Percentiles rank a stretch among this genome's conserved stretches.
phyloP scores from a whole-genome alignment of 345 rosid genomes.

The Sonneratia caseolaris region DNA sequence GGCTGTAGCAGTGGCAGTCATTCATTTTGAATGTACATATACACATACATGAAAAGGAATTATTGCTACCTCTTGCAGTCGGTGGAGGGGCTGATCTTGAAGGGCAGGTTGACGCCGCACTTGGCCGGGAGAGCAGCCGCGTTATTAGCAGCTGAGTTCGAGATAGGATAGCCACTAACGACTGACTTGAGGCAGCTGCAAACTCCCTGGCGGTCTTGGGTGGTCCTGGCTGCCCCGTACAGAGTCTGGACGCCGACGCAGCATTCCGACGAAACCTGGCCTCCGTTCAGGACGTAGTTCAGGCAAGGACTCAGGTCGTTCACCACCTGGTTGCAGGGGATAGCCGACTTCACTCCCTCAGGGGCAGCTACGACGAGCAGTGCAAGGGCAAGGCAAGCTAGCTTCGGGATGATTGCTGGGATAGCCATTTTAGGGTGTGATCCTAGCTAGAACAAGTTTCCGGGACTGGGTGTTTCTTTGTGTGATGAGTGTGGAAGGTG shows the following conservation, averaged over 20 bases:
- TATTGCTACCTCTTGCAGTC: slow-evolving; percentile 3
- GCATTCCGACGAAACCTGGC: background rate
- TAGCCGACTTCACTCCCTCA: background rate
- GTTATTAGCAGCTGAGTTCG: background rate
- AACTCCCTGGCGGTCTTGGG: slow-evolving; percentile 1
- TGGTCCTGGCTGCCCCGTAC: background rate
- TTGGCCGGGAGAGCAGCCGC: background rate
- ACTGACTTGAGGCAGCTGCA: slow-evolving; percentile 2
- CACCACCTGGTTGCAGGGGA: slow-evolving; percentile 8
- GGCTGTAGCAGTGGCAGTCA: background rate
- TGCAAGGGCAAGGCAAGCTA: background rate
- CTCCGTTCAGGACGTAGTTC: slow-evolving; percentile 3
- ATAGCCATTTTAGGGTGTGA: background rate
- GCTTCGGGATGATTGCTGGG: background rate
- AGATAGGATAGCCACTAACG: background rate
- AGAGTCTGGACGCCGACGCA: background rate
- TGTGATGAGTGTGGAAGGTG: too few relatives aligned
- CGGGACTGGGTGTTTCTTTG: too few relatives aligned
- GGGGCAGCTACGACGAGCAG: background rate
- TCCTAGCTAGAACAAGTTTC: too few relatives aligned
- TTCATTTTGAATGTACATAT: background rate
- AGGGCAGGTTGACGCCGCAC: slow-evolving; percentile 4
- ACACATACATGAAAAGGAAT: background rate
- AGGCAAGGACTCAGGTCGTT: background rate
- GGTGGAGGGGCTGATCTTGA: slow-evolving; percentile 5